Evolutionary conservation across 495 filamentous ascomycete genomes (phyloP), one percentile per base, ranked within the genome.

Genomic region (Melanomma pulvis-pyrius): DNA sequence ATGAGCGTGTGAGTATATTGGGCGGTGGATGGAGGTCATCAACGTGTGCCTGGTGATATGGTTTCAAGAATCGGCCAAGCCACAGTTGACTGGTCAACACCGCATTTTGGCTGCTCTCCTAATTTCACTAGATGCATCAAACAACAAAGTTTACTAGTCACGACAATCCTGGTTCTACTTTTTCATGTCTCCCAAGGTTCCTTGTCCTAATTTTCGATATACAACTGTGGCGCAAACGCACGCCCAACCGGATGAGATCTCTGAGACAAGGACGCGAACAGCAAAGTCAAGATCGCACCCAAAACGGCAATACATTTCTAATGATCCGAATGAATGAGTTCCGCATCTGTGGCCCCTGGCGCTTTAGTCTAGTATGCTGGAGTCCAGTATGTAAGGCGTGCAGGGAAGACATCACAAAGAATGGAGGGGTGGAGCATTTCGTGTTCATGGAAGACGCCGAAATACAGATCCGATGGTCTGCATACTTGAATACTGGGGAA

Each of bases 11-110:
- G 50, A 6, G 51, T 12, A 21, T 54, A 41, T 22, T 7, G 41
- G 59, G 59, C 24, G 39, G 36, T 21, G 19, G 53, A 15, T 13
- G 30, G 48, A 29, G 64, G 64, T 67, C 64, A 67, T 56, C 32
- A 25, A 58, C 24, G 21, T 21, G 48, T 62, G 49, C 26, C 59
- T 59, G 21, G 56, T 44, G 24, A 46, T 48, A 19, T n/a, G 29
- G 36, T 25, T 57, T 39, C 53, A 26, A 22, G 6, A n/a, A 11
- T 17, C 9, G 17, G 39, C 12, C 15, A 57, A 57, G 53, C 53
- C 53, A 57, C 56, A 59, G 36, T 47, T 24, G 44, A 17, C 9
- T 44, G 39, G 39, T 17, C 39, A 15, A n/a, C 8, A 15, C n/a
- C 2, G 39, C 39, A 44, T 44, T 44, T 44, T 44, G 39, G 17